Conservation (phyloP, 352 stramenopile species). For the Phytophthora chlamydospora region DNA sequence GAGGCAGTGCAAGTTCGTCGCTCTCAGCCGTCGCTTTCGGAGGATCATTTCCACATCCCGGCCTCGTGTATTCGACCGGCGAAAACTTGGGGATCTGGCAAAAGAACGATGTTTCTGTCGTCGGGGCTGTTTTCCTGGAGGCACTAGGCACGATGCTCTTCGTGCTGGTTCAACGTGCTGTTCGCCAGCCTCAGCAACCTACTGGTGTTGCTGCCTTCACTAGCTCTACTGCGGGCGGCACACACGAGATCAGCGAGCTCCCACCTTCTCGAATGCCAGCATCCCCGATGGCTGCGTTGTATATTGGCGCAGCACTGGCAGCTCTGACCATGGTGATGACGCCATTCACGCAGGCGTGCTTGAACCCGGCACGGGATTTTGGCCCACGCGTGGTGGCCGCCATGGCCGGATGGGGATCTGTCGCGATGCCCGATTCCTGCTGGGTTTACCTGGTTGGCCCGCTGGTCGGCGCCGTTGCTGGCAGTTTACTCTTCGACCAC, state of each 20-base stretch:
- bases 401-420: slow-evolving; percentile 63
- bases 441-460: slow-evolving; percentile 78
- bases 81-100: slow-evolving; percentile 14
- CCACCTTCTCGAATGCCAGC: slow-evolving; percentile 13
- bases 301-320: slow-evolving; percentile 60
- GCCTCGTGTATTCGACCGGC: slow-evolving; percentile 30
- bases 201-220: slow-evolving; percentile 27
- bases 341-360: slow-evolving; percentile 69
- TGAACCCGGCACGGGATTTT: slow-evolving; percentile 84
- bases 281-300: slow-evolving; percentile 40
- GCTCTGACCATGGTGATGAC: slow-evolving; percentile 57
- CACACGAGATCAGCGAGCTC: slow-evolving; percentile 15
- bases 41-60: slow-evolving; percentile 71
- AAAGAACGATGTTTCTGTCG: slow-evolving; percentile 39
- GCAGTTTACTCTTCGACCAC: slow-evolving; percentile 60
- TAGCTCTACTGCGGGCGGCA: slow-evolving; percentile 1
- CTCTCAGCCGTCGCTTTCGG: slow-evolving; percentile 71
- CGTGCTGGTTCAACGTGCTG: slow-evolving; percentile 61
- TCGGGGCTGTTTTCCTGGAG: slow-evolving; percentile 59
- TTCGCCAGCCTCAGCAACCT: slow-evolving; percentile 42
- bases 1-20: slow-evolving; percentile 39
- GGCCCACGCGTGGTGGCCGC: slow-evolving; percentile 65
- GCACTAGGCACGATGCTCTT: slow-evolving; percentile 64
- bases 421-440: slow-evolving; percentile 43
- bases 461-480: slow-evolving; percentile 55